Conservation (phyloP, 2,329 filamentous ascomycete species). For the Hymenoscyphus infarciens region DNA sequence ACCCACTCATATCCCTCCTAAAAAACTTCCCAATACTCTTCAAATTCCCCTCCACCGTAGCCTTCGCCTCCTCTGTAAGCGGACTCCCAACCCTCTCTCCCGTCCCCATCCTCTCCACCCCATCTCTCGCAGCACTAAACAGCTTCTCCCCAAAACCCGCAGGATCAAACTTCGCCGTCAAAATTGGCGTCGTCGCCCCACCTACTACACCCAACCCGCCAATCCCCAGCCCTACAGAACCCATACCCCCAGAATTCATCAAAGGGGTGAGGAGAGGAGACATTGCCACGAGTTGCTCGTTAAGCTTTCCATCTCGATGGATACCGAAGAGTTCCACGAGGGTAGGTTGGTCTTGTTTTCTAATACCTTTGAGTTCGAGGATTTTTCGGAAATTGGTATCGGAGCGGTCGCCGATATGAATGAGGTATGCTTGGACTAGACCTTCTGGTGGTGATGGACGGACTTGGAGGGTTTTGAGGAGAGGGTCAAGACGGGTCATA, state of each 20-base stretch:
- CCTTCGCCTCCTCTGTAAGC: constrained; percentile 49
- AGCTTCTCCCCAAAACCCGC: constrained; percentile 81
- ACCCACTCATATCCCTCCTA: constrained; percentile 75
- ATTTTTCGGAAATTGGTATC: constrained; percentile 96
- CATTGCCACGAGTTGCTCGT: constrained; percentile 65
- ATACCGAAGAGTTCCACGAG: constrained; percentile 80
- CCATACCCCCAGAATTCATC: constrained; percentile 45
- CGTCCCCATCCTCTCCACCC: constrained; percentile 68
- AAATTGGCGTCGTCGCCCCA: constrained; percentile 35
- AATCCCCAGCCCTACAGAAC: constrained; percentile 44
- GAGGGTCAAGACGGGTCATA: constrained; percentile 83
- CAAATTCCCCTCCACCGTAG: constrained; percentile 86
- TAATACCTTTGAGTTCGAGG: constrained; percentile 89
- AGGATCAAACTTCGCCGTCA: constrained; percentile 69
- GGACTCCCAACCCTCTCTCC: constrained; percentile 26
- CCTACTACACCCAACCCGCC: constrained; percentile 43
- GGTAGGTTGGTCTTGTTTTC: constrained; percentile 75
- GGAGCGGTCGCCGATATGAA: constrained; percentile 90
- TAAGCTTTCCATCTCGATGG: constrained; percentile 71
- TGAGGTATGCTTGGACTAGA: constrained; percentile 93
- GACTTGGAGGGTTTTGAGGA: constrained; percentile 96
- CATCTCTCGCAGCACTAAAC: constrained; percentile 82
- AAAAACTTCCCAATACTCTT: constrained; percentile 98
- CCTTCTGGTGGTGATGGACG: constrained; percentile 87
- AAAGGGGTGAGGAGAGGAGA: constrained; percentile 70